Percentiles rank a stretch among this genome's conserved stretches.
phyloP scores from a whole-genome alignment of 371 early-diverging fungal genomes.

The Fennellomyces sp. region DNA sequence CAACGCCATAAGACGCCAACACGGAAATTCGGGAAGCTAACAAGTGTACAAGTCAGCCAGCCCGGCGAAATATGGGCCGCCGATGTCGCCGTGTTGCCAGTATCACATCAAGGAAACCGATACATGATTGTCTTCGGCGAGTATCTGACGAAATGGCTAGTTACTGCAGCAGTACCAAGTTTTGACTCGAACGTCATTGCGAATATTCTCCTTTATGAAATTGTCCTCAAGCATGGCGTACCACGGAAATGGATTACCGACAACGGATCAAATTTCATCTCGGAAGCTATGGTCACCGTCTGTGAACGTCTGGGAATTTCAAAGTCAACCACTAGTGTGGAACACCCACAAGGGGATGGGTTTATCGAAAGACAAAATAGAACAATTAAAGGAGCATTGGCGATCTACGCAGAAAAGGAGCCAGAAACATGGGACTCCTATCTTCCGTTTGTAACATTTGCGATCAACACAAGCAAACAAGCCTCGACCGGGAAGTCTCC shows the following conservation, averaged over 20 bases:
- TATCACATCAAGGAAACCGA: constrained; percentile 1
- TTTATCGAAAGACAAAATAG: constrained; percentile 22
- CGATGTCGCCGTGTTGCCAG: constrained; percentile 21
- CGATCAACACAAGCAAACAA: constrained; percentile 20
- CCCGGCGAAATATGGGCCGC: constrained; percentile 23
- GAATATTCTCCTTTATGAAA: not conserved
- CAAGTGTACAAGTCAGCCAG: not conserved
- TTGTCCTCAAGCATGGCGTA: not conserved
- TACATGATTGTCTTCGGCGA: constrained; percentile 22
- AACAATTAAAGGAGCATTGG: constrained; percentile 13
- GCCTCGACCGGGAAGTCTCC: constrained; percentile 15
- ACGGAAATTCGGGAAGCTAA: constrained; percentile 5
- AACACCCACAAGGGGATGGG: constrained; percentile 22
- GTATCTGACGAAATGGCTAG: constrained; percentile 19
- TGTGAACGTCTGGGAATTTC: constrained; percentile 8
- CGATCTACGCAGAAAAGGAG: constrained; percentile 1
- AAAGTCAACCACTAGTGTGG: constrained; percentile 12
- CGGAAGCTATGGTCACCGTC: constrained; percentile 12
- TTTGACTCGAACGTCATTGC: not conserved
- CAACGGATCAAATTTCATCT: constrained; percentile 15
- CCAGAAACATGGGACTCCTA: constrained; percentile 12
- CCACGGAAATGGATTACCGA: constrained; percentile 10
- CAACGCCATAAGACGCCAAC: constrained; percentile 9
- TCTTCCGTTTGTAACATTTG: constrained; percentile 19
- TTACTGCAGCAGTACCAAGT: constrained; percentile 12